Percentiles rank a stretch among this genome's conserved stretches.
Conservation (phyloP, 1,284 basidiomycete species). For the Quambalaria eucalypti region DNA sequence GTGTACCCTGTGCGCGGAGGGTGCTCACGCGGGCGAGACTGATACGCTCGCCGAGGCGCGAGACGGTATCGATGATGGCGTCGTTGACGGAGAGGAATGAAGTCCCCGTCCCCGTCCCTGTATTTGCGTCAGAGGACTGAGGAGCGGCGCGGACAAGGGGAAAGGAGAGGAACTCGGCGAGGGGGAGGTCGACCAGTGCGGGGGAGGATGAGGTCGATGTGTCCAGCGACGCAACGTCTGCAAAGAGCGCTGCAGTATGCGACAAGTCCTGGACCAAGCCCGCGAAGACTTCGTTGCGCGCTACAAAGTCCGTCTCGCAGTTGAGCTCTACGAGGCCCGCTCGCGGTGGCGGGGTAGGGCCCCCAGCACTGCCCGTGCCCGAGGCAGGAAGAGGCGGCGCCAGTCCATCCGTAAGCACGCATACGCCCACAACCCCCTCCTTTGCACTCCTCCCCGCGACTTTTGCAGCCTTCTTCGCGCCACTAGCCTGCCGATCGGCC, state of each 20-base stretch:
- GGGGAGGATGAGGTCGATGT: not conserved
- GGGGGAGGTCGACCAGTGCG: slow-evolving; percentile 13
- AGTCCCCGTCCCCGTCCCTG: slow-evolving; percentile 51
- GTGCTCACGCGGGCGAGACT: slow-evolving; percentile 64
- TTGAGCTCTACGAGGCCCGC: slow-evolving; percentile 85
- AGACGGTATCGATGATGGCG: slow-evolving; percentile 69
- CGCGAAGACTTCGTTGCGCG: slow-evolving; percentile 72
- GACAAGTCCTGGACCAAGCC: slow-evolving; percentile 71
- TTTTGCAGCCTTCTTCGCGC: slow-evolving; percentile 73
- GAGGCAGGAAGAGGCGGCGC: slow-evolving; percentile 12
- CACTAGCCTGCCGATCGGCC: slow-evolving; percentile 61
- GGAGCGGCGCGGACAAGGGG: slow-evolving; percentile 31
- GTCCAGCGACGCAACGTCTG: slow-evolving; percentile 49
- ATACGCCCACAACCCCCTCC: slow-evolving; percentile 70
- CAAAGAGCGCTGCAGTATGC: slow-evolving; percentile 72
- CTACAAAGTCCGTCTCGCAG: slow-evolving; percentile 96
- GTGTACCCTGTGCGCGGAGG: slow-evolving; percentile 50
- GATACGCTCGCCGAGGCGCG: slow-evolving; percentile 84
- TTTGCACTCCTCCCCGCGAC: slow-evolving; percentile 63
- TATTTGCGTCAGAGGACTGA: slow-evolving; percentile 22
- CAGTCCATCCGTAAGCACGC: slow-evolving; percentile 59
- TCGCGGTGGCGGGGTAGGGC: slow-evolving; percentile 47
- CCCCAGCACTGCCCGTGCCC: slow-evolving; percentile 59
- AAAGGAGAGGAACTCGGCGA: slow-evolving; percentile 44
- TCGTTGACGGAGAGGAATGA: slow-evolving; percentile 51